Base-by-base conservation (phyloP, 345 rosid genomes). In the Lepidium africanum region DNA sequence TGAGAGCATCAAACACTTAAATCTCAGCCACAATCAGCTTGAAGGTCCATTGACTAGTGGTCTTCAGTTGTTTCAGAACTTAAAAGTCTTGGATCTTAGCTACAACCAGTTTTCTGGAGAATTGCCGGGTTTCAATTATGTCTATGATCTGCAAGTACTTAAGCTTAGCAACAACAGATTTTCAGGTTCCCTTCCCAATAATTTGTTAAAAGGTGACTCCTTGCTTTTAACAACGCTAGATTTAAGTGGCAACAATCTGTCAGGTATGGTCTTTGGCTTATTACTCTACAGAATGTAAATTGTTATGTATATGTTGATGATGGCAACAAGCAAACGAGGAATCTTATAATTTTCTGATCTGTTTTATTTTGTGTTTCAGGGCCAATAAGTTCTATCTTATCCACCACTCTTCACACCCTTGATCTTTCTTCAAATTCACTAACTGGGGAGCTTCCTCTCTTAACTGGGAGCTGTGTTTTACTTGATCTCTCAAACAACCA, bases 401-500 rank as follows among this genome's bases (percentile, higher is more conserved):
- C 99, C 33, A 91, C 96, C 38, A 86, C 81, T 62, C 84, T 94
- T 69, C 83, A 49, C 16, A 64, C 66, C 15, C 92, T 94, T 55
- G 82, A 87, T 78, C 88, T 94, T 71, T 90, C 99, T 30, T 88
- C 95, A 1, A 94, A 94, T 72, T 75, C 70, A 41, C 87, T 94
- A 21, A 45, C 80, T 0, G 99, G 96, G 8, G 99, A 89, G 69
- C 96, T 94, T 71, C 99, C 99, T 58, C 66, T 84, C 59, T 79
- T 94, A 69, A 94, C 92, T 0, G 97, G 99, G 71, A 82, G 85
- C 67, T 87, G 94, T 47, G 80, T 75, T 23, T 66, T 87, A 10
- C 87, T 94, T 77, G 97, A 94, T 80, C 90, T 94, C 53, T 94
- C 99, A 69, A 85, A 82, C 78, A 94, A 94, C 70, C 85, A 76